Conservation (phyloP, 2,329 filamentous ascomycete species). For the Truncatella angustata region DNA sequence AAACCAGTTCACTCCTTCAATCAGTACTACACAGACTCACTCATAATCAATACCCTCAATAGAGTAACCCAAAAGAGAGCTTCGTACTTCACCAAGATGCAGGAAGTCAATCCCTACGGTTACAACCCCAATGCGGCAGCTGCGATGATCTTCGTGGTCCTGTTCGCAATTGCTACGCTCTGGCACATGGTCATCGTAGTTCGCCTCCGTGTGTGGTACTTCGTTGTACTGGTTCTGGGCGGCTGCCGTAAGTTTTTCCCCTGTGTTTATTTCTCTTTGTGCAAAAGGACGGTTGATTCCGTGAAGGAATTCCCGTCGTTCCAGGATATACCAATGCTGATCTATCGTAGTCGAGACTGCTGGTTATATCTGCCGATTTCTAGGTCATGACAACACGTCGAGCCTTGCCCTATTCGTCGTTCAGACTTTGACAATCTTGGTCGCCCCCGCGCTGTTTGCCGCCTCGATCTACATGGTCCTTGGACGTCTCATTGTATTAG, state of each 20-base stretch:
- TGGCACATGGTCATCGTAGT: not conserved
- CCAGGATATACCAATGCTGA: not conserved
- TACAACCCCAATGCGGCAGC: not conserved
- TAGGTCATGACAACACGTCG: not conserved
- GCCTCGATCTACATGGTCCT: slow-evolving; percentile 2
- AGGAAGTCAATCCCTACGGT: not conserved
- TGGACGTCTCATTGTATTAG: not conserved
- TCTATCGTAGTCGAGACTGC: not conserved
- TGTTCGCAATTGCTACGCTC: not conserved
- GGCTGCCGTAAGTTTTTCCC: not conserved
- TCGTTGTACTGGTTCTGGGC: not conserved
- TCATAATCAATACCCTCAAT: not conserved
- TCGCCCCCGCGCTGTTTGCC: not conserved
- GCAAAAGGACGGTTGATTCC: too few species aligned
- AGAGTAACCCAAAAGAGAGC: not conserved
- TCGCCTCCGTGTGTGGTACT: not conserved
- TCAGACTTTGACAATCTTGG: not conserved
- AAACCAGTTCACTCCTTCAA: not conserved
- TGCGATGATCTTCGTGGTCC: not conserved
- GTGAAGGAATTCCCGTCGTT: too few species aligned
- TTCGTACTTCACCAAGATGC: not conserved
- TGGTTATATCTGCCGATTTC: not conserved
- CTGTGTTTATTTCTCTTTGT: not conserved
- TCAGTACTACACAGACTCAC: not conserved
- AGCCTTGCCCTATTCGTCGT: not conserved